These are phyloP conservation scores for Colletotrichum karsti DNA, from an alignment of 2,329 filamentous ascomycete genomes.

Conservation along the genomic window DNA sequence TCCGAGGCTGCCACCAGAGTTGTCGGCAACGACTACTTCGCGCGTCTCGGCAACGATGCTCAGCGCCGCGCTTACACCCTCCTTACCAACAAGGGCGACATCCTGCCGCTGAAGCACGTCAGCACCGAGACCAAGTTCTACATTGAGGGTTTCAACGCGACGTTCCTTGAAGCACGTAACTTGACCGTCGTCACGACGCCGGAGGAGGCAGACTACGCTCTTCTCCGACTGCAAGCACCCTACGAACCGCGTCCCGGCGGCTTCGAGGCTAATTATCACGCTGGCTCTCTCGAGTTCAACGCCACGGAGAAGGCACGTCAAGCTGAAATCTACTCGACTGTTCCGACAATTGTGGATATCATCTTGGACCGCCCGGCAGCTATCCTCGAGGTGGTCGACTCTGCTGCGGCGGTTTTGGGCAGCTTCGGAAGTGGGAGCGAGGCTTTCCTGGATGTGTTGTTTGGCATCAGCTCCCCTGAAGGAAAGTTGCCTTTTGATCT, in stretches of 20 bases:
- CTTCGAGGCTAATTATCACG: conserved; percentile 47
- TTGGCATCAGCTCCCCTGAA: conserved; percentile 44
- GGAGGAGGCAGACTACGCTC: conserved; percentile 48
- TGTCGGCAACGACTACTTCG: conserved; percentile 55
- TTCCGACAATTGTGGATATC: conserved; percentile 53
- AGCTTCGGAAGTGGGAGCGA: conserved; percentile 49
- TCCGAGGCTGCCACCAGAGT: conserved; percentile 46
- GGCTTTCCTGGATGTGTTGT: conserved; percentile 53
- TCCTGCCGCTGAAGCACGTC: conserved; percentile 31
- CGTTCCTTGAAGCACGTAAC: conserved; percentile 31
- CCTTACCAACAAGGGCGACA: conserved; percentile 34
- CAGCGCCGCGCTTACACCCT: conserved; percentile 39
- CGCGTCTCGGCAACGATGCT: conserved; percentile 30
- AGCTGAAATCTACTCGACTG: conserved; percentile 43
- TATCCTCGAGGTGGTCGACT: conserved; percentile 49
- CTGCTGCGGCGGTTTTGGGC: conserved; percentile 46
- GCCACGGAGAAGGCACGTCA: conserved; percentile 35
- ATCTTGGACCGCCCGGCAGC: conserved; percentile 50
- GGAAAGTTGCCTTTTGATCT: conserved; percentile 56
- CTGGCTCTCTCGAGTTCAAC: conserved; percentile 50
- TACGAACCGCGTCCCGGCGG: conserved; percentile 48
- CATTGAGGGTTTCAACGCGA: conserved; percentile 25
- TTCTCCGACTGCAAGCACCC: conserved; percentile 49
- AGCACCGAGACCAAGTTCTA: conserved; percentile 31
- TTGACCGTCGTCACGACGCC: conserved; percentile 44